Evolutionary conservation across 176 grass and related monocot genomes (phyloP).

Genomic region (Tillandsia fasciculata): DNA sequence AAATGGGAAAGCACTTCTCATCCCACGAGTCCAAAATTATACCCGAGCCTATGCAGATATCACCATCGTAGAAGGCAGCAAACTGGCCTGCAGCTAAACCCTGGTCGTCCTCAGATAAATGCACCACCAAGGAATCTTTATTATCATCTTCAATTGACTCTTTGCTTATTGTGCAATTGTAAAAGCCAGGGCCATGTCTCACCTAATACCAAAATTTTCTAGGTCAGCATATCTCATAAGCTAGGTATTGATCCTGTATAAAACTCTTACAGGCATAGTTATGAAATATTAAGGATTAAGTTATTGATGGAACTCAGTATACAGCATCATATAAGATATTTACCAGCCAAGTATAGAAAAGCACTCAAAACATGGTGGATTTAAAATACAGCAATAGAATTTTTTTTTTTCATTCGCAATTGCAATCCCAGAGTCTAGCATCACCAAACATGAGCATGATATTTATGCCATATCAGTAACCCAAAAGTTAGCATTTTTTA

Average conservation of each 20-base stretch:
- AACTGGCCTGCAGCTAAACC: slow-evolving; percentile 88
- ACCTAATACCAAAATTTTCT: slow-evolving; percentile 32
- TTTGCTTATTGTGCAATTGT: slow-evolving; percentile 42
- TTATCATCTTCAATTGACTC: slow-evolving; percentile 23
- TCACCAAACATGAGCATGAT: too few species aligned
- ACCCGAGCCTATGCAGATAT: slow-evolving; percentile 63
- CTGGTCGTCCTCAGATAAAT: slow-evolving; percentile 73
- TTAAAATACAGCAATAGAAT: too few species aligned
- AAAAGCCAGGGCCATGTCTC: slow-evolving; percentile 70
- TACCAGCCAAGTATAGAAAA: too few species aligned
- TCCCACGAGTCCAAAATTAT: slow-evolving; percentile 75
- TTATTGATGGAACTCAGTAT: too few species aligned
- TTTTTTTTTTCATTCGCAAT: too few species aligned
- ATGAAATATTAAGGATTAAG: too few species aligned
- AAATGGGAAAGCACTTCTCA: slow-evolving; percentile 58
- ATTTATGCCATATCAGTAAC: too few species aligned
- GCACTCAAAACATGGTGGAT: too few species aligned
- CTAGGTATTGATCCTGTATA: too few species aligned
- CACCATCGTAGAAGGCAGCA: slow-evolving; percentile 61
- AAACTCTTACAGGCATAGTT: too few species aligned
- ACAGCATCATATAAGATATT: too few species aligned
- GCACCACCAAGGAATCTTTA: slow-evolving; percentile 41
- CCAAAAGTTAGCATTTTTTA: slow-evolving; percentile 8
- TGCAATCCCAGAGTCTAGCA: too few species aligned
- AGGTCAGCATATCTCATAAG: slow-evolving; percentile 4